Evolutionary conservation across 73 alveolate genomes (phyloP).

Genomic region (Paramecium caudatum): DNA sequence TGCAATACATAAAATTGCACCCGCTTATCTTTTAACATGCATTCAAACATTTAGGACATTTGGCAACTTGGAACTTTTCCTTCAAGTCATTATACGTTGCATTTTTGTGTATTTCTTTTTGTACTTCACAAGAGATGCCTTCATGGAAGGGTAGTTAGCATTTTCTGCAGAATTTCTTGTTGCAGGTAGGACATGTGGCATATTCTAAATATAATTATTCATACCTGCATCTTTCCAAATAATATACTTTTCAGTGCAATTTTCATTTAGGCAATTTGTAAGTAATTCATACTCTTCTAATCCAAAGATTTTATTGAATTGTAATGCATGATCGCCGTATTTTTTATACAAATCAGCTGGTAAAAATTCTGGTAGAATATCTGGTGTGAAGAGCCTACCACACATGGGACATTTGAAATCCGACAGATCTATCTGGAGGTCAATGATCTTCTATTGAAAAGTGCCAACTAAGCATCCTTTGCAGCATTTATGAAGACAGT

Average conservation of each 20-base stretch:
- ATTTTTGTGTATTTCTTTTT: neutral
- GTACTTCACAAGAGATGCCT: neutral
- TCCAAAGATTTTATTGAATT: slow-evolving; percentile 24
- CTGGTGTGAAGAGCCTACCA: neutral
- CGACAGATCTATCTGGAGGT: neutral
- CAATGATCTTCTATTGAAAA: neutral
- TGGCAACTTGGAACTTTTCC: neutral
- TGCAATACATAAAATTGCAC: slow-evolving; percentile 52
- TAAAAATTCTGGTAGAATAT: neutral
- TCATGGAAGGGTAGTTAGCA: neutral
- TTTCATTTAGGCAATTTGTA: slow-evolving; percentile 38
- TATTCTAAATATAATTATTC: neutral
- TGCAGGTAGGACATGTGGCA: neutral
- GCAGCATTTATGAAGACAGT: slow-evolving; percentile 25
- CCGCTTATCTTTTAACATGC: slow-evolving; percentile 34
- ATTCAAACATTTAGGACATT: slow-evolving; percentile 27
- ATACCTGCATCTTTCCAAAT: slow-evolving; percentile 64
- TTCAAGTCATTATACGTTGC: neutral
- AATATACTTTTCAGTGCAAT: slow-evolving; percentile 4
- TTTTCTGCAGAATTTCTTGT: slow-evolving; percentile 18
- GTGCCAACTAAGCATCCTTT: neutral
- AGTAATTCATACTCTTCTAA: slow-evolving; percentile 31
- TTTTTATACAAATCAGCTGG: neutral
- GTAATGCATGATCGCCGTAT: neutral
- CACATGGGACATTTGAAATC: slow-evolving; percentile 49